Conservation (phyloP, 83 land plant species). For the Diphasiastrum complanatum region DNA sequence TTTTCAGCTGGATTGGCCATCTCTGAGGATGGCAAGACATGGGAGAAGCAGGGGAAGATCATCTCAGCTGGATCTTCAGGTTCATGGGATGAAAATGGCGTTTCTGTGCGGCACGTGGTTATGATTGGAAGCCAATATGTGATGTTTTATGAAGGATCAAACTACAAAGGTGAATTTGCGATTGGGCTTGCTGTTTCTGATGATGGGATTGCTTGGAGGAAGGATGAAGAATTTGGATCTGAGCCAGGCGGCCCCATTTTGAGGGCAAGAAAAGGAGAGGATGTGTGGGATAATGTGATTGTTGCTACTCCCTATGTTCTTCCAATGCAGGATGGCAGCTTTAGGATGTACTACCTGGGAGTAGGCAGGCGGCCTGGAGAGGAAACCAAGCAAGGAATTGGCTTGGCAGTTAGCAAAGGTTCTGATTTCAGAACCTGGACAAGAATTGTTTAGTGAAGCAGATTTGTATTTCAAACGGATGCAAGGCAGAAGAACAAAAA, state of each 20-base stretch:
- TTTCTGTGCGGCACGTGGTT: constrained; percentile 35
- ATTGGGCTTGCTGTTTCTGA: constrained; percentile 35
- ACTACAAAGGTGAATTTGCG: constrained; percentile 25
- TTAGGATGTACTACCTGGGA: constrained; percentile 38
- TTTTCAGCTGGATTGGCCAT: constrained; percentile 41
- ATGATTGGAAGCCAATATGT: constrained; percentile 19
- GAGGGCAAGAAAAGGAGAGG: constrained; percentile 27
- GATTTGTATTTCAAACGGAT: too few relatives aligned
- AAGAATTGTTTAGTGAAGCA: too few relatives aligned
- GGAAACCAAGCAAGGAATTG: constrained; percentile 25
- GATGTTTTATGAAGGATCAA: constrained; percentile 42
- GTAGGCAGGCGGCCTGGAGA: constrained; percentile 27
- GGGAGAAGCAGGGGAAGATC: constrained; percentile 32
- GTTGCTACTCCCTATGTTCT: constrained; percentile 39
- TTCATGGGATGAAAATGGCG: constrained; percentile 42
- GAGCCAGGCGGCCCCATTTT: constrained; percentile 42
- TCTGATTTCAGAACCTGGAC: constrained; percentile 33
- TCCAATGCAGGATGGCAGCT: constrained; percentile 25
- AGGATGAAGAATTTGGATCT: constrained; percentile 18
- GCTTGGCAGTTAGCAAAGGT: constrained; percentile 37
- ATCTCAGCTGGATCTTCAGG: constrained; percentile 30
- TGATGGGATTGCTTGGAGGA: constrained; percentile 35
- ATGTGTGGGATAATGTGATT: constrained; percentile 37
- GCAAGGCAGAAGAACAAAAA: too few relatives aligned
- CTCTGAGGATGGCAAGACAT: constrained; percentile 30